Base-by-base conservation (phyloP, 2,329 filamentous ascomycete genomes). In the Chaetomium olivaceum region DNA sequence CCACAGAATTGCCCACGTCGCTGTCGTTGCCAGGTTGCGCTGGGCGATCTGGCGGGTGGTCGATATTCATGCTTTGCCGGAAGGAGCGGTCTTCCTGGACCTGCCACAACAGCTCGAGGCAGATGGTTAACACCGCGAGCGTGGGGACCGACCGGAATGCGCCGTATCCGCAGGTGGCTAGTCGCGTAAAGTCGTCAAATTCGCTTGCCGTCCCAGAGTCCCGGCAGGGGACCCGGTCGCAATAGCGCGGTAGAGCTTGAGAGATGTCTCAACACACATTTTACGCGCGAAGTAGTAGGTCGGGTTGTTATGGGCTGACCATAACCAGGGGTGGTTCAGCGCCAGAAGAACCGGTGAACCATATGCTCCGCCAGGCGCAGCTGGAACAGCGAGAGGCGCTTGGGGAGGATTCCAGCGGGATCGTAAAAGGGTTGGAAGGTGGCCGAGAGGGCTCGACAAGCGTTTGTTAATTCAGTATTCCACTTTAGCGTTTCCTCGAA, bases 231-330 rank as follows among this genome's bases (percentile, higher is more conserved):
- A 70, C 0, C 67, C 64, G 1, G 67, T 68, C 9, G 70, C 67
- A 55, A 73, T 73, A 5, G 71, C 73, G 12, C 71, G 69, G 63
- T 71, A 75, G 6, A 75, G 71, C 58, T 75, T 75, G 7, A 78
- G 65, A 0, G 76, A 71, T 2, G 74, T 75, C 69, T 83, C 81
- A 11, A 83, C 76, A 51, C 77, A 79, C 58, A 83, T 79, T 65
- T 84, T 84, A 23, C 82, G 79, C 0, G 83, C 85, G 72, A 83
- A 86, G 72, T 83, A 83, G 67, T 81, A 85, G 1, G 77, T 76
- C 0, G 82, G 80, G 48, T 85, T 78, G 1, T 78, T 74, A 14
- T 79, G 76, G 0, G 83, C 80, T 16, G 77, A 75, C 6, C 74
- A 72, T 29, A 83, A 77, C 74, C 81, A 80, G 0, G 81, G 80